Evolutionary conservation across 2,329 filamentous ascomycete genomes (phyloP).

Genomic region (Didymellaceae sp.): DNA sequence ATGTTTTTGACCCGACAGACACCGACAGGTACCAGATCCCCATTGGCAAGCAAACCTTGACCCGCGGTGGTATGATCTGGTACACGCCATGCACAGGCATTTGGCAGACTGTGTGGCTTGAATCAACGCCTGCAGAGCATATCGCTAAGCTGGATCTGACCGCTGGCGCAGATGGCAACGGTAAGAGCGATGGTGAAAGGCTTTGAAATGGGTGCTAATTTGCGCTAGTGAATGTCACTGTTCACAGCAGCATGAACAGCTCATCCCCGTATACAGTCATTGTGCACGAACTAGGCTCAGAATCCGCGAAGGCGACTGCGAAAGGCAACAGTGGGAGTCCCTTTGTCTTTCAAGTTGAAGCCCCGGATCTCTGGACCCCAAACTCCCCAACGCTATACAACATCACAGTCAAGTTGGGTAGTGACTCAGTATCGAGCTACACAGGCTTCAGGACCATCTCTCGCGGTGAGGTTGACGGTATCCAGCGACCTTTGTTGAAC

Average conservation of each 20-base stretch:
- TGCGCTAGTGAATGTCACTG: slow-evolving; percentile 61
- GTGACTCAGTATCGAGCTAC: slow-evolving; percentile 67
- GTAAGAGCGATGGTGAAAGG: slow-evolving; percentile 19
- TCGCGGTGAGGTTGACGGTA: slow-evolving; percentile 61
- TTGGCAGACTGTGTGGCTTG: slow-evolving; percentile 77
- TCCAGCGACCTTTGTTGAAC: slow-evolving; percentile 69
- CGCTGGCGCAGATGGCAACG: slow-evolving; percentile 52
- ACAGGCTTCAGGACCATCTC: slow-evolving; percentile 72
- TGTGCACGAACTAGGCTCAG: slow-evolving; percentile 43
- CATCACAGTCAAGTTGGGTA: slow-evolving; percentile 60
- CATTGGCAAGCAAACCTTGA: slow-evolving; percentile 68
- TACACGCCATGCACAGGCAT: slow-evolving; percentile 77
- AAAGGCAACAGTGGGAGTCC: slow-evolving; percentile 56
- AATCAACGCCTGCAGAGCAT: slow-evolving; percentile 64
- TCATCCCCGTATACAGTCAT: slow-evolving; percentile 49
- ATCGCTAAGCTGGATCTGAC: slow-evolving; percentile 66
- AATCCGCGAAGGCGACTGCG: slow-evolving; percentile 53
- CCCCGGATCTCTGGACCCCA: slow-evolving; percentile 69
- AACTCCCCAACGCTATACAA: slow-evolving; percentile 69
- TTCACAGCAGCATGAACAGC: slow-evolving; percentile 54
- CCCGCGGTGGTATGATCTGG: slow-evolving; percentile 66
- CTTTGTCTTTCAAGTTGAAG: slow-evolving; percentile 63
- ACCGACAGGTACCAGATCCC: slow-evolving; percentile 62
- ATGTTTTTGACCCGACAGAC: slow-evolving; percentile 73
- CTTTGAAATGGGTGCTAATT: slow-evolving; percentile 18